These are phyloP conservation scores for Steccherinum ochraceum DNA, from an alignment of 768 basidiomycete genomes.

Conservation along the genomic window DNA sequence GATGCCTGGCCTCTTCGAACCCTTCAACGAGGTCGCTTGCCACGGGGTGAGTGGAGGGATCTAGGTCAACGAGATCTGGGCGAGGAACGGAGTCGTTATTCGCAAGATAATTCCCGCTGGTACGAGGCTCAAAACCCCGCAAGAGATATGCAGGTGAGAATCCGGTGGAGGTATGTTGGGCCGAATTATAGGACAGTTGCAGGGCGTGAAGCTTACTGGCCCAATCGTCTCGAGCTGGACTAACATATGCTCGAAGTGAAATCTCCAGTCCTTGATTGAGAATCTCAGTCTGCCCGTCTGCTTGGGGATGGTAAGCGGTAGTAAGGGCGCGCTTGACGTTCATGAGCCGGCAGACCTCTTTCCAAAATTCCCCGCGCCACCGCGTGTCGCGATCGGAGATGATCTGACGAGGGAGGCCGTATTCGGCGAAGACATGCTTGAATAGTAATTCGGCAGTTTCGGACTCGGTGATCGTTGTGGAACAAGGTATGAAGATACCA, in stretches of 20 bases:
- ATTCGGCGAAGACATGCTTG: slow-evolving; percentile 1
- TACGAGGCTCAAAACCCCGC: slow-evolving; percentile 12
- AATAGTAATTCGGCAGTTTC: slow-evolving; percentile 7
- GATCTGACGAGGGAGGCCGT: slow-evolving; percentile 12
- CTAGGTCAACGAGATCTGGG: too few relatives aligned
- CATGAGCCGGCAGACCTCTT: slow-evolving; percentile 17
- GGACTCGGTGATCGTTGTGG: slow-evolving; percentile 3
- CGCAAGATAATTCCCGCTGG: background rate
- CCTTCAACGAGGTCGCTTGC: background rate
- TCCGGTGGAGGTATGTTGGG: slow-evolving; percentile 16
- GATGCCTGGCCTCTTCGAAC: too few relatives aligned
- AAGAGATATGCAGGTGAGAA: slow-evolving; percentile 16
- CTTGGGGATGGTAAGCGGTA: slow-evolving; percentile 32
- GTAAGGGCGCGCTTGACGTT: slow-evolving; percentile 1
- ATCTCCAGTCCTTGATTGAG: slow-evolving; percentile 27
- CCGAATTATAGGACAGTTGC: slow-evolving; percentile 29
- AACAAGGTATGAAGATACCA: slow-evolving; percentile 21
- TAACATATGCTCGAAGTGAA: slow-evolving; percentile 24
- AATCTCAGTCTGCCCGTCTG: slow-evolving; percentile 32
- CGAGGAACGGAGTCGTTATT: too few relatives aligned
- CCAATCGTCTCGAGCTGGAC: slow-evolving; percentile 28
- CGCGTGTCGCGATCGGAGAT: slow-evolving; percentile 27
- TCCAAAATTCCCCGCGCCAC: slow-evolving; percentile 23
- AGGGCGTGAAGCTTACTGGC: slow-evolving; percentile 19
- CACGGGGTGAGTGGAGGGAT: too few relatives aligned